These are phyloP conservation scores for Bruguiera sexangula DNA, from an alignment of 345 rosid species.

Conservation along the genomic window DNA sequence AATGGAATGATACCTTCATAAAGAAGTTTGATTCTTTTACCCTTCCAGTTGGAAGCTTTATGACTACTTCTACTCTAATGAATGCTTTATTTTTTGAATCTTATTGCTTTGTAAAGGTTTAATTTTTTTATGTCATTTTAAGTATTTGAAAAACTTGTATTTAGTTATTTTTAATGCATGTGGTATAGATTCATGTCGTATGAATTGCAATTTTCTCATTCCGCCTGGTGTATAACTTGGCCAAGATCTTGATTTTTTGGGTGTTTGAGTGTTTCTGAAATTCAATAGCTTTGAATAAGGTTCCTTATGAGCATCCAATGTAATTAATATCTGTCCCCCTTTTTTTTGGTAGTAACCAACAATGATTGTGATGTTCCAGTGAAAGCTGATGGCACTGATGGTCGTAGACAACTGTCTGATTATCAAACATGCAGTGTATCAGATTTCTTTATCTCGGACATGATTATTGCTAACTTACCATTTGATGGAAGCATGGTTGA, in stretches of 20 bases:
- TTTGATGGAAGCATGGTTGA: conserved; percentile 42
- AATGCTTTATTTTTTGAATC: neutral
- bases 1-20: too few species aligned
- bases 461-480: conserved; percentile 53
- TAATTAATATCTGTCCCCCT: neutral
- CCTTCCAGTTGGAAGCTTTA: too few species aligned
- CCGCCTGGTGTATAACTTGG: neutral
- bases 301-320: neutral
- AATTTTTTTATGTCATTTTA: neutral
- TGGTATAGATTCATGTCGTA: neutral
- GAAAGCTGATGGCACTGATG: conserved; percentile 35
- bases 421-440: conserved; percentile 56
- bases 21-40: too few species aligned
- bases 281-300: neutral
- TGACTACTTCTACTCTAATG: neutral
- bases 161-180: too few species aligned
- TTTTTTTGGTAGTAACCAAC: conserved; percentile 29
- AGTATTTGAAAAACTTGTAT: neutral
- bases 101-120: neutral
- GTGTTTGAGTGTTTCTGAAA: neutral
- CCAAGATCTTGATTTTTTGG: neutral
- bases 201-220: neutral
- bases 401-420: conserved; percentile 35
- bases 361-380: conserved; percentile 23
- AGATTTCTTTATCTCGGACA: conserved; percentile 59